These are phyloP conservation scores for Cordia subcordata DNA, from an alignment of 257 asterid species.

Conservation along the genomic window DNA sequence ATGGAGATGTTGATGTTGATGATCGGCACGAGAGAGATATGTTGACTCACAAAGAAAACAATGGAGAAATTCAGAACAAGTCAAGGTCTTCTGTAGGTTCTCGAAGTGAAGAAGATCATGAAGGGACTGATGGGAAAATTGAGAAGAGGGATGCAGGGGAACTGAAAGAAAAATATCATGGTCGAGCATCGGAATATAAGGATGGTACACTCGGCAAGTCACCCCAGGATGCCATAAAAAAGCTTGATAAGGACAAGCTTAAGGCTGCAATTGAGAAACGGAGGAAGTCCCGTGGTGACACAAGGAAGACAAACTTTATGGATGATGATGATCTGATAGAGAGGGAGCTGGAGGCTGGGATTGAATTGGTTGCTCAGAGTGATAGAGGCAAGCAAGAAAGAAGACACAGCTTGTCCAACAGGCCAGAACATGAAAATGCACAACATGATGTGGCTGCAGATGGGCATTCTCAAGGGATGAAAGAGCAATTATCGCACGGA, in stretches of 20 bases:
- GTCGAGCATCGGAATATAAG: constrained; percentile 17
- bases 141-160: constrained; percentile 3
- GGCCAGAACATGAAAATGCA: constrained; percentile 34
- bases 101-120: not conserved
- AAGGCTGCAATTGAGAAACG: constrained; percentile 71
- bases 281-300: constrained; percentile 66
- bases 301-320: constrained; percentile 44
- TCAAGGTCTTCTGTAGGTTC: not conserved
- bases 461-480: constrained; percentile 29
- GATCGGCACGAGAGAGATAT: not conserved
- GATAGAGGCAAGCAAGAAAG: constrained; percentile 44
- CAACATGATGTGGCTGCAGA: constrained; percentile 29
- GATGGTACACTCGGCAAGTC: constrained; percentile 20
- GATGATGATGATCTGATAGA: constrained; percentile 72
- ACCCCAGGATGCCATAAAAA: constrained; percentile 33
- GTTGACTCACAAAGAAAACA: not conserved
- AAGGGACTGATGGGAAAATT: not conserved
- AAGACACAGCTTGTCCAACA: constrained; percentile 45
- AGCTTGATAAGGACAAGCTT: constrained; percentile 65
- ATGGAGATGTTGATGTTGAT: constrained; percentile 1
- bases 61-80: not conserved
- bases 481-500: constrained; percentile 38
- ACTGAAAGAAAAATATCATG: not conserved
- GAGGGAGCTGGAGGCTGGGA: constrained; percentile 69
- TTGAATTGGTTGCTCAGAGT: constrained; percentile 53